A percentile compares a stretch with the other conserved stretches of the same genome.
Conservation (phyloP, 495 filamentous ascomycete species). For the Collariella sp. region DNA sequence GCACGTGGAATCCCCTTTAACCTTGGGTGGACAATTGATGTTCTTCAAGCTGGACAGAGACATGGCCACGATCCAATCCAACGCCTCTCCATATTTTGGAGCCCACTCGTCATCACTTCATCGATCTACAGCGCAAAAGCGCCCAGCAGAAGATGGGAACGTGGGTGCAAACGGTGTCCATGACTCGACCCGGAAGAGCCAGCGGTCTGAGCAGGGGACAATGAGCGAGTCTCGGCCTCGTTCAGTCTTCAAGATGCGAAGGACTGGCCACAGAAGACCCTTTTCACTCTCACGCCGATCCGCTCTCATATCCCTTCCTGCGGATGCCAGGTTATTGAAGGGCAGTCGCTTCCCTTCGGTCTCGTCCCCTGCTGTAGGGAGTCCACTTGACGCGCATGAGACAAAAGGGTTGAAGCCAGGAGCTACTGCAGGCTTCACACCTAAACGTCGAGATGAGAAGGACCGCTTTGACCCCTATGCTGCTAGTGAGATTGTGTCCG, state of each 20-base stretch:
- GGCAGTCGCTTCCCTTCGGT: neutral
- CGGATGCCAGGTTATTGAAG: neutral
- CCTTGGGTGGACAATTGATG: too few relatives aligned
- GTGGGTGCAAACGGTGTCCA: neutral
- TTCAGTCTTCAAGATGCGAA: slow-evolving; percentile 16
- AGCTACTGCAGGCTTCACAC: too few relatives aligned
- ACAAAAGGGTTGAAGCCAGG: too few relatives aligned
- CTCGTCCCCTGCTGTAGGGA: neutral
- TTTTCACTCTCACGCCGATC: slow-evolving; percentile 2
- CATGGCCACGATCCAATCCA: too few relatives aligned
- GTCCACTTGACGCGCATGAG: neutral
- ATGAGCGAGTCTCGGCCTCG: neutral
- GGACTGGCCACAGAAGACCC: slow-evolving; percentile 11
- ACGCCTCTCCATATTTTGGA: neutral
- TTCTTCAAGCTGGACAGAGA: too few relatives aligned
- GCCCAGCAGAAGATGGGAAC: neutral
- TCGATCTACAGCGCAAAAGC: too few relatives aligned
- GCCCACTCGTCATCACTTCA: neutral
- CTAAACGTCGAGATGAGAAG: too few relatives aligned
- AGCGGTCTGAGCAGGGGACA: neutral
- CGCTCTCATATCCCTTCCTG: neutral
- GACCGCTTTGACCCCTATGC: too few relatives aligned
- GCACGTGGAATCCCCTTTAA: too few relatives aligned
- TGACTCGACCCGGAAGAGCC: neutral
- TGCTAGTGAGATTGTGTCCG: too few relatives aligned